These are phyloP conservation scores for Citrullus amarus DNA, from an alignment of 306 rosid genomes.

Conservation along the genomic window DNA sequence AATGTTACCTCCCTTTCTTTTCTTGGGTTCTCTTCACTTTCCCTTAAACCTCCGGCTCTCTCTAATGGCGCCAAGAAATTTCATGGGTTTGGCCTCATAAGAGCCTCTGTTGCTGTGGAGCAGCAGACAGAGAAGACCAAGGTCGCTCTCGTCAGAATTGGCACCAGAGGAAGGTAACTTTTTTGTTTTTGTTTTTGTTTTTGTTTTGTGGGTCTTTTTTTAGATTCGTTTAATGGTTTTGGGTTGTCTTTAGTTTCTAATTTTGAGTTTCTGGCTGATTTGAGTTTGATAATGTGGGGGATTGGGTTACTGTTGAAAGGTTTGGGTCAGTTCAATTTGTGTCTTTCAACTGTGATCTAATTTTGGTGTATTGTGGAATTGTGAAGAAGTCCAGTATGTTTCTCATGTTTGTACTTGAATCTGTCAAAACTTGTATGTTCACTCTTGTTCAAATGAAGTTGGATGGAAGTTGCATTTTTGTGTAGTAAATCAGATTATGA, in stretches of 20 bases:
- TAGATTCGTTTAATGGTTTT: background rate
- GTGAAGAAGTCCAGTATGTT: background rate
- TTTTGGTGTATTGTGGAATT: background rate
- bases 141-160: slow-evolving; percentile 59
- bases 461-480: background rate
- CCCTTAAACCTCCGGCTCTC: slow-evolving; percentile 25
- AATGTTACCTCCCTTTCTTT: slow-evolving; percentile 23
- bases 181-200: background rate
- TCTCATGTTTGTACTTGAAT: background rate
- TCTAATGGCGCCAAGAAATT: slow-evolving; percentile 17
- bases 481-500: background rate
- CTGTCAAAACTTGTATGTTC: background rate
- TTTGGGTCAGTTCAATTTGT: background rate
- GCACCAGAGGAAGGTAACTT: slow-evolving; percentile 83
- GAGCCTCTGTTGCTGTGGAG: slow-evolving; percentile 68
- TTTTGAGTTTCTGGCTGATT: background rate
- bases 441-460: background rate
- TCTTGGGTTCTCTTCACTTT: slow-evolving; percentile 27
- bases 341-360: background rate
- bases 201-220: background rate
- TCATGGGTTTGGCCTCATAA: slow-evolving; percentile 10
- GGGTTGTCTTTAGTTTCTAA: background rate
- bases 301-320: background rate
- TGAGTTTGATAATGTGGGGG: background rate
- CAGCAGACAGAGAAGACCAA: slow-evolving; percentile 39